Conservation (phyloP, 2,329 filamentous ascomycete species). For the Calonectria ilicicola region DNA sequence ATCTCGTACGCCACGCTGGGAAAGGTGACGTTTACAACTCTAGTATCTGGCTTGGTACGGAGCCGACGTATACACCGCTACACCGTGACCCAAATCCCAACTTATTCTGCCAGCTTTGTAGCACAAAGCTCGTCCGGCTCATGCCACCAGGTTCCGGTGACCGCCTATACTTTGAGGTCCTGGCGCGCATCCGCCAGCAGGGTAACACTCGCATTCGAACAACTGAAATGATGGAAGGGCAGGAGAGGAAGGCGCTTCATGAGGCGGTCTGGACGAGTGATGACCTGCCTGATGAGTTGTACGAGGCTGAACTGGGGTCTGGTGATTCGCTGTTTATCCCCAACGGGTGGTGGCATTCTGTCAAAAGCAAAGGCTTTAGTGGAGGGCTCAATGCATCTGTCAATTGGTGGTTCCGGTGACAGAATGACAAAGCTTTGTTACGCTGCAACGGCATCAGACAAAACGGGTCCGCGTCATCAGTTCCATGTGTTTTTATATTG, state of each 20-base stretch:
- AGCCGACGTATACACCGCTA: slow-evolving; percentile 89
- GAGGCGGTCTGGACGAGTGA: slow-evolving; percentile 74
- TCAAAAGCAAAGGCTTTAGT: slow-evolving; percentile 50
- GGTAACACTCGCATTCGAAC: slow-evolving; percentile 72
- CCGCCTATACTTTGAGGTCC: slow-evolving; percentile 69
- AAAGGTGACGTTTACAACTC: slow-evolving; percentile 88
- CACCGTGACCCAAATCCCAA: slow-evolving; percentile 97
- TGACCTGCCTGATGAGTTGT: slow-evolving; percentile 46
- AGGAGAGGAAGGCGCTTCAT: slow-evolving; percentile 75
- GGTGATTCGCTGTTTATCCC: slow-evolving; percentile 60
- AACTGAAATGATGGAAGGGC: slow-evolving; percentile 91
- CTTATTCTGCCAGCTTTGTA: slow-evolving; percentile 85
- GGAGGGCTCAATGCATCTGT: slow-evolving; percentile 56
- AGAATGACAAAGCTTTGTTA: background rate
- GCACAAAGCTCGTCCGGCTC: slow-evolving; percentile 79
- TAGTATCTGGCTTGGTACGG: slow-evolving; percentile 88
- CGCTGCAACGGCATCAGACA: background rate
- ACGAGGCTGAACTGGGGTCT: slow-evolving; percentile 68
- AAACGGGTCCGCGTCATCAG: background rate
- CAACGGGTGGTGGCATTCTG: slow-evolving; percentile 60
- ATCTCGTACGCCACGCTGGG: slow-evolving; percentile 71
- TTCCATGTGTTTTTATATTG: background rate
- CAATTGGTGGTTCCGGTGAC: slow-evolving; percentile 60
- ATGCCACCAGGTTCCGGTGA: slow-evolving; percentile 74
- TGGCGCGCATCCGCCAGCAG: slow-evolving; percentile 51